phyloP scores from a whole-genome alignment of 495 filamentous ascomycete genomes.

The Extremus antarcticus region DNA sequence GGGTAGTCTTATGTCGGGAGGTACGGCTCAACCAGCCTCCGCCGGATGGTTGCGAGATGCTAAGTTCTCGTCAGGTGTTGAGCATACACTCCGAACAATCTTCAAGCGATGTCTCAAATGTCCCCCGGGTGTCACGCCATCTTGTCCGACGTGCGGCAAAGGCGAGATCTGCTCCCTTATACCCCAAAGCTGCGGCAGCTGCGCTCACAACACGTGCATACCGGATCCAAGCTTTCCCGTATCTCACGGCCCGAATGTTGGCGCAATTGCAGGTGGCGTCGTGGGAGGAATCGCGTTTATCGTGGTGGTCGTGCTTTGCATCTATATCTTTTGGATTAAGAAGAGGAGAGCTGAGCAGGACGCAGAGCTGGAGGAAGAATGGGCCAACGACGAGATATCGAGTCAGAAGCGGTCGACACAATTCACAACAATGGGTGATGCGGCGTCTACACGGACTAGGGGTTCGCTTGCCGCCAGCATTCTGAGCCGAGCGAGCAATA shows the following conservation, averaged over 20 bases:
- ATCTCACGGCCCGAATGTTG: conserved; percentile 49
- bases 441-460: conserved; percentile 74
- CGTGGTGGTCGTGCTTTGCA: conserved; percentile 58
- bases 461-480: conserved; percentile 90
- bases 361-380: conserved; percentile 46
- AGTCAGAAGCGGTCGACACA: conserved; percentile 44
- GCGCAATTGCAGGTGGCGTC: conserved; percentile 77
- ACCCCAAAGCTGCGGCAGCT: conserved; percentile 43
- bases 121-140: conserved; percentile 16
- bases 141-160: conserved; percentile 22
- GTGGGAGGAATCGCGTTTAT: conserved; percentile 63
- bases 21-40: neutral
- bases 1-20: neutral
- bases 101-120: conserved; percentile 34
- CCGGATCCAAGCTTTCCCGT: conserved; percentile 29
- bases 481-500: conserved; percentile 89
- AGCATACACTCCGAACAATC: conserved; percentile 23
- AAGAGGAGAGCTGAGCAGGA: conserved; percentile 54
- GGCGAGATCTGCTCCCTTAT: conserved; percentile 46
- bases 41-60: neutral
- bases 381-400: conserved; percentile 40
- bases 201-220: conserved; percentile 51
- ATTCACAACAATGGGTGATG: conserved; percentile 31
- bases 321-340: conserved; percentile 83
- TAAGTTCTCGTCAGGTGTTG: conserved; percentile 17